These are phyloP conservation scores for Neospermospora avenae DNA, from an alignment of 2,329 filamentous ascomycete genomes.

Conservation along the genomic window DNA sequence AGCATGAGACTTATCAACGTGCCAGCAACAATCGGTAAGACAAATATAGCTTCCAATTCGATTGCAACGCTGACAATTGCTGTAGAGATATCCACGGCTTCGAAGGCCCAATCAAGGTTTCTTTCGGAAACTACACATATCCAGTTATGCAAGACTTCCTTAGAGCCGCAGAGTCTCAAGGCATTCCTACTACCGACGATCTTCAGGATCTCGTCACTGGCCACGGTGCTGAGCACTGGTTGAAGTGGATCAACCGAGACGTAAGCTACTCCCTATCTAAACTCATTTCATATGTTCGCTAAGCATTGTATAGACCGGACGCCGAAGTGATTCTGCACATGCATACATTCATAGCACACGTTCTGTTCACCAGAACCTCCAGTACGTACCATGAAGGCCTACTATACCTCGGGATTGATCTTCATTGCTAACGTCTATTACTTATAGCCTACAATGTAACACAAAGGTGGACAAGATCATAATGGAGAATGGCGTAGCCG, in stretches of 20 bases:
- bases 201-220: conserved; percentile 67
- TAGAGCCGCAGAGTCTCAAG: conserved; percentile 67
- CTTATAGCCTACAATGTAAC: conserved; percentile 46
- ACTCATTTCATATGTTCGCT: neutral
- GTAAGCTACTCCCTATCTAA: conserved; percentile 32
- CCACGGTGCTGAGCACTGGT: conserved; percentile 74
- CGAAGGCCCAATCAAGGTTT: conserved; percentile 66
- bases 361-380: conserved; percentile 57
- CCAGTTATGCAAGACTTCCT: conserved; percentile 81
- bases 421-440: too few relatives aligned
- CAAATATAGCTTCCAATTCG: too few relatives aligned
- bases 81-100: conserved; percentile 66
- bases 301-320: conserved; percentile 49
- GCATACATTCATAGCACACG: conserved; percentile 76
- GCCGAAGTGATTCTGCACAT: conserved; percentile 73
- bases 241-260: conserved; percentile 80
- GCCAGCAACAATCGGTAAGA: conserved; percentile 54
- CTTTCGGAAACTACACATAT: conserved; percentile 64
- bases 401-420: too few relatives aligned
- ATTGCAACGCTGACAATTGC: conserved; percentile 4
- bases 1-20: conserved; percentile 53
- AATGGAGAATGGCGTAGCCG: conserved; percentile 59
- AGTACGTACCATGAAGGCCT: conserved; percentile 29
- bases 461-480: conserved; percentile 54
- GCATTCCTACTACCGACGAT: conserved; percentile 72